These are phyloP conservation scores for Talaromyces albobiverticillius DNA, from an alignment of 2,329 filamentous ascomycete species.

Conservation along the genomic window DNA sequence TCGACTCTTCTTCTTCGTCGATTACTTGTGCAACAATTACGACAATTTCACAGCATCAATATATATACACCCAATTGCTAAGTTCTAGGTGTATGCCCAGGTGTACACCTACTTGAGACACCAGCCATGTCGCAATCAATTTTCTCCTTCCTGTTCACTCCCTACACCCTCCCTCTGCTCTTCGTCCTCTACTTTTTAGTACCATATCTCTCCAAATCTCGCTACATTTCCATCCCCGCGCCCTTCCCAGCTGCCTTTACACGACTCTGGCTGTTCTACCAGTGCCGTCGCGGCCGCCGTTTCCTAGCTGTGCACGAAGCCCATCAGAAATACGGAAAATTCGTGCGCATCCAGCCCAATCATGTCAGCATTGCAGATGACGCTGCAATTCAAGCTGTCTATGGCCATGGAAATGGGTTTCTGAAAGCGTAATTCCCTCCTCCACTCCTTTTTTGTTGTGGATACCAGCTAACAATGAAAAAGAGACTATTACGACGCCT, in stretches of 20 bases:
- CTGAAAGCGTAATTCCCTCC: slow-evolving; percentile 62
- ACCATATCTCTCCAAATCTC: slow-evolving; percentile 56
- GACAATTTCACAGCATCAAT: too few species aligned
- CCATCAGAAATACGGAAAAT: slow-evolving; percentile 73
- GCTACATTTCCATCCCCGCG: slow-evolving; percentile 51
- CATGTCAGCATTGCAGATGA: slow-evolving; percentile 81
- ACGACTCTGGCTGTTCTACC: slow-evolving; percentile 75
- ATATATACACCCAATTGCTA: too few species aligned
- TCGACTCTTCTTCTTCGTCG: too few species aligned
- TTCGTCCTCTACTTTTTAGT: slow-evolving; percentile 55
- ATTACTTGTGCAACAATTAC: too few species aligned
- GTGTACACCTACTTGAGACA: too few species aligned
- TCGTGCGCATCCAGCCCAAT: slow-evolving; percentile 79
- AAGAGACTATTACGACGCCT: slow-evolving; percentile 86
- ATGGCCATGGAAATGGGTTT: slow-evolving; percentile 76
- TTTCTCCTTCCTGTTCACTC: slow-evolving; percentile 24
- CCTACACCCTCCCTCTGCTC: slow-evolving; percentile 47
- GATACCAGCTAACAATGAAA: not conserved
- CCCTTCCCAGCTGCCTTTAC: slow-evolving; percentile 62
- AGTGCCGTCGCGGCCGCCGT: slow-evolving; percentile 63
- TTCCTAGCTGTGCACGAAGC: slow-evolving; percentile 65
- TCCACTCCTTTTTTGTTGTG: slow-evolving; percentile 14
- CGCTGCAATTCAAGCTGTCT: slow-evolving; percentile 71
- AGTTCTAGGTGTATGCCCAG: too few species aligned
- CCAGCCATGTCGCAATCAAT: slow-evolving; percentile 11